Evolutionary conservation across 148 eudicot genomes (phyloP).

Genomic region (Persicaria tinctoria): DNA sequence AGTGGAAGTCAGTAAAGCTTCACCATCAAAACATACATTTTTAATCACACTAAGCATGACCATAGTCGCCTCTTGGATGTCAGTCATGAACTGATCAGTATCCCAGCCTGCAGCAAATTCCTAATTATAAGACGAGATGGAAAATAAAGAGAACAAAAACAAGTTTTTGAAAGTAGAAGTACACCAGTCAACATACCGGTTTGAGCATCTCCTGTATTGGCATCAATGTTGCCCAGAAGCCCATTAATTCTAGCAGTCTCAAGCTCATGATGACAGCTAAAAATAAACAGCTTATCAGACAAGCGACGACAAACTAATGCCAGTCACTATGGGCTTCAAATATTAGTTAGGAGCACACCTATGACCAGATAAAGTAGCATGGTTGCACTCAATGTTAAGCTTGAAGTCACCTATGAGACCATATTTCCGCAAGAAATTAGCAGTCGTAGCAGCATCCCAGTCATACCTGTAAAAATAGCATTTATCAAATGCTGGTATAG

Average conservation of each 20-base stretch:
- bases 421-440: constrained; percentile 93
- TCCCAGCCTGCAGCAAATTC: constrained; percentile 76
- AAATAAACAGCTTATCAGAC: constrained; percentile 7
- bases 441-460: constrained; percentile 97
- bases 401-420: constrained; percentile 82
- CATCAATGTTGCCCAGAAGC: constrained; percentile 90
- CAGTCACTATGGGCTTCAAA: background rate
- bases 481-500: constrained; percentile 10
- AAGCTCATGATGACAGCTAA: constrained; percentile 96
- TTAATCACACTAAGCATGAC: constrained; percentile 87
- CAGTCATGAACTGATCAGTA: constrained; percentile 96
- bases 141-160: background rate
- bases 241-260: constrained; percentile 98
- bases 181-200: constrained; percentile 38
- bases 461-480: constrained; percentile 57
- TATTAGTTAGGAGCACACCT: constrained; percentile 21
- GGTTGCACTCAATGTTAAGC: constrained; percentile 96
- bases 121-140: background rate
- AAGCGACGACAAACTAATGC: background rate
- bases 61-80: constrained; percentile 72
- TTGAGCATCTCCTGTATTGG: constrained; percentile 96
- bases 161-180: background rate
- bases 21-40: constrained; percentile 51
- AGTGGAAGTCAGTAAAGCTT: background rate
- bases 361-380: constrained; percentile 94